Conservation (phyloP, 108 stramenopile genomes). For the Skeletonema potamos region DNA sequence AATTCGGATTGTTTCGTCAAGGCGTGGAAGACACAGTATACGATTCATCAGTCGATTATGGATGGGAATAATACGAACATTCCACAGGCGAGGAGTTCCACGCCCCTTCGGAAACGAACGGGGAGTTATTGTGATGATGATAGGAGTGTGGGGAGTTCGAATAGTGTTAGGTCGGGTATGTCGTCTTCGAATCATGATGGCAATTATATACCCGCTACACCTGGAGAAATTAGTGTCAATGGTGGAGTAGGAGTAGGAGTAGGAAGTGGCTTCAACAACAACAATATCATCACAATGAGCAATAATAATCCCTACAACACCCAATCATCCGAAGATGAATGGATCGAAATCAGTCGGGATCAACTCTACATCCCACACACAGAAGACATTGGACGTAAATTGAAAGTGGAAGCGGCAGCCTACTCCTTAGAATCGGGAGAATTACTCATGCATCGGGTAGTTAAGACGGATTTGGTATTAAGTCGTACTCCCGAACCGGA, state of each 20-base stretch:
- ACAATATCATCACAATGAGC: slow-evolving; percentile 3
- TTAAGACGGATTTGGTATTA: slow-evolving; percentile 88
- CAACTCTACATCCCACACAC: slow-evolving; percentile 74
- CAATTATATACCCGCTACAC: slow-evolving; percentile 50
- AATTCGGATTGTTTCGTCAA: slow-evolving; percentile 83
- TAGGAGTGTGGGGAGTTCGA: slow-evolving; percentile 40
- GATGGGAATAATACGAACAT: neutral
- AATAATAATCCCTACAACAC: slow-evolving; percentile 41
- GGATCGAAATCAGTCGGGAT: slow-evolving; percentile 79
- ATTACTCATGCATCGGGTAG: slow-evolving; percentile 82
- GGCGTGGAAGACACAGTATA: slow-evolving; percentile 91
- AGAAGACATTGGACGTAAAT: slow-evolving; percentile 77
- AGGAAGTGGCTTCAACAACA: neutral
- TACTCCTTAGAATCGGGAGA: slow-evolving; percentile 83
- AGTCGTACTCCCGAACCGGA: slow-evolving; percentile 80
- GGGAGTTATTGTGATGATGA: slow-evolving; percentile 39
- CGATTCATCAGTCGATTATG: slow-evolving; percentile 51
- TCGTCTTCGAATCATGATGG: too few relatives aligned
- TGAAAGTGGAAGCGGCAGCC: slow-evolving; percentile 82
- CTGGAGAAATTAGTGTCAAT: slow-evolving; percentile 48
- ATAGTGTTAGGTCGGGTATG: too few relatives aligned
- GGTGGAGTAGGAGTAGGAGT: slow-evolving; percentile 4
- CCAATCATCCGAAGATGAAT: slow-evolving; percentile 51
- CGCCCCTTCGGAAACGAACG: slow-evolving; percentile 21
- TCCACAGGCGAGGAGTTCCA: slow-evolving; percentile 23